Evolutionary conservation across 176 grass and related monocot species (phyloP).

Genomic region (Themeda triandra): DNA sequence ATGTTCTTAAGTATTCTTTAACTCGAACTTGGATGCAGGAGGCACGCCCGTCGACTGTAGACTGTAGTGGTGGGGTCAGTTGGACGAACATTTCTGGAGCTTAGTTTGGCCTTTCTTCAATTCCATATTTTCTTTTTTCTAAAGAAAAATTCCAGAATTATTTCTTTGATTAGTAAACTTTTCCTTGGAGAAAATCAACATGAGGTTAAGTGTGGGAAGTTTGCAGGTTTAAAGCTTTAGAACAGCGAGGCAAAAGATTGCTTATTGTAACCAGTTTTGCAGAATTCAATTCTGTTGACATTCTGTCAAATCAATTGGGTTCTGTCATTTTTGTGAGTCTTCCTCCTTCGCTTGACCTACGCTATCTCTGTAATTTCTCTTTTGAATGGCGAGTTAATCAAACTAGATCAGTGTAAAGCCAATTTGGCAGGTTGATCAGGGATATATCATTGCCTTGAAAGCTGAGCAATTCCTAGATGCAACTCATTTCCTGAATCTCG

Average conservation of each 20-base stretch:
- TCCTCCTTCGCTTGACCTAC: background rate
- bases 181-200: background rate
- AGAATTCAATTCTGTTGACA: background rate
- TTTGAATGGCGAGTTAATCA: background rate
- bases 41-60: too few species aligned
- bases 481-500: background rate
- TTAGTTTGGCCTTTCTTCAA: background rate
- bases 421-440: background rate
- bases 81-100: background rate
- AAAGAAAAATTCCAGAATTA: background rate
- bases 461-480: background rate
- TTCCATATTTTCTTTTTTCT: background rate
- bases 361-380: background rate
- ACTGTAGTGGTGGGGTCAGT: too few species aligned
- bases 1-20: background rate
- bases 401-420: background rate
- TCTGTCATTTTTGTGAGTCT: background rate
- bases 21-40: background rate
- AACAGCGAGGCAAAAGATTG: background rate
- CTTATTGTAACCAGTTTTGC: background rate
- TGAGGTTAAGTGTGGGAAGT: background rate
- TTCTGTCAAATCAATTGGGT: background rate
- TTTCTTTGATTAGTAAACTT: background rate
- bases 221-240: background rate
- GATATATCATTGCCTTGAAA: background rate